Evolutionary conservation across 2,329 filamentous ascomycete species (phyloP), one percentile per base, ranked within the genome.

Genomic region (Botryotinia convoluta): DNA sequence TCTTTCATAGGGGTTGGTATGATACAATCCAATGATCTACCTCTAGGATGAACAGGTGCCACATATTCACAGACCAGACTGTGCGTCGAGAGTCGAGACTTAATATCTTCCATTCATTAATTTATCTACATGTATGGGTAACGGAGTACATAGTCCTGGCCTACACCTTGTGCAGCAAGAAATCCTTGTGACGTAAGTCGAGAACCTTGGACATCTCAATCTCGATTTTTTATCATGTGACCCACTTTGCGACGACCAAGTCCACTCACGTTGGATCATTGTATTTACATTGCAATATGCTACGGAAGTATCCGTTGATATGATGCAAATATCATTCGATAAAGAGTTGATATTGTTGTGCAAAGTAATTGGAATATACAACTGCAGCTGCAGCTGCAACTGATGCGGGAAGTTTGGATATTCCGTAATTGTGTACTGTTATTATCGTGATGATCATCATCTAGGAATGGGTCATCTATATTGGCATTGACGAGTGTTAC

Each of bases 41-140:
- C 14, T 39, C 26, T 39, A 54, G 45, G 44, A 54, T 54, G 37
- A 29, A 35, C 16, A 51, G 20, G 29, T 37, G 44, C 29, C 32
- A 37, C 44, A 65, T 65, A 37, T 51, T 65, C 63, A 65, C 64
- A 51, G 64, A 67, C 32, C 32, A 65, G 44, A 54, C 26, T 67
- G 64, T 67, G 64, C 32, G 32, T 67, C 32, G 45, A 29, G n/a
- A 57, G n/a, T 29, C 14, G 51, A 29, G 51, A 57, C 51, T 57
- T 29, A 29, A 67, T n/a, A 12, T 10, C 64, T n/a, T 51, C 4
- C 22, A n/a, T 32, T 63, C 26, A 63, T 63, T 63, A 22, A 44
- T 63, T 63, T 14, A 44, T 29, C 26, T 61, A 26, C 26, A 8
- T 62, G 8, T n/a, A 42, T 2, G 14, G 37, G 16, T 57, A 57